Base-by-base conservation (phyloP, 1,284 basidiomycete species). In the Leccinum subrobustum region DNA sequence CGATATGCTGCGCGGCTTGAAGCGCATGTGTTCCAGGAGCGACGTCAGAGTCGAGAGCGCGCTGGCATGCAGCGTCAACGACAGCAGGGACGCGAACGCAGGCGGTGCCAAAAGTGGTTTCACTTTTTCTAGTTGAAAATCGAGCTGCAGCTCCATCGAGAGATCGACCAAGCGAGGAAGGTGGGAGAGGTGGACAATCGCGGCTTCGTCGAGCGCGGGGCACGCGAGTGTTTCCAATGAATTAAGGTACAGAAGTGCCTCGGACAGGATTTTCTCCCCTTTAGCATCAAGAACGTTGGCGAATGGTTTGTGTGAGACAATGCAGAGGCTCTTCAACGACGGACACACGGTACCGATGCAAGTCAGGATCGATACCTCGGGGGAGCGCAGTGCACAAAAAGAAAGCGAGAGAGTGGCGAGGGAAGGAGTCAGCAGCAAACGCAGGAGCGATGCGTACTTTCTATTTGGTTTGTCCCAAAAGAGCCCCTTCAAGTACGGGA, bases 401-500 rank as follows among this genome's bases (percentile, higher is more conserved):
- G 53, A 37, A 35, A 71, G 52, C 6, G 59, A 53, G 48, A 71
- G 64, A 16, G 42, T 27, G 54, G 56, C 59, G 4, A 70, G 69
- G 29, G 68, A 65, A 37, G 66, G 68, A 3, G 69, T 63, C 23
- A 70, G 54, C 7, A 70, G 62, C 47, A 60, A 57, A n/a, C 60
- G 69, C 53, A 70, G 33, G 51, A 70, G 62, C n/a, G 69, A 61
- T 25, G 63, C 62, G n/a, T 69, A 52, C 25, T 57, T 58, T 66
- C 14, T 62, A 20, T 37, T 57, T 27, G 60, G 54, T 20, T 59
- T 60, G n/a, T 60, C 61, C 71, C 70, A 73, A 16, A 27, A 4
- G 27, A 70, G 70, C n/a, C 6, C 18, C 37, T 31, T 72, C 57
- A 73, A 53, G 52, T 64, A 31, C 1, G 70, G 70, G 52, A 70